phyloP scores from a whole-genome alignment of 805 yeast species.

The Candida sakaeoensis region DNA sequence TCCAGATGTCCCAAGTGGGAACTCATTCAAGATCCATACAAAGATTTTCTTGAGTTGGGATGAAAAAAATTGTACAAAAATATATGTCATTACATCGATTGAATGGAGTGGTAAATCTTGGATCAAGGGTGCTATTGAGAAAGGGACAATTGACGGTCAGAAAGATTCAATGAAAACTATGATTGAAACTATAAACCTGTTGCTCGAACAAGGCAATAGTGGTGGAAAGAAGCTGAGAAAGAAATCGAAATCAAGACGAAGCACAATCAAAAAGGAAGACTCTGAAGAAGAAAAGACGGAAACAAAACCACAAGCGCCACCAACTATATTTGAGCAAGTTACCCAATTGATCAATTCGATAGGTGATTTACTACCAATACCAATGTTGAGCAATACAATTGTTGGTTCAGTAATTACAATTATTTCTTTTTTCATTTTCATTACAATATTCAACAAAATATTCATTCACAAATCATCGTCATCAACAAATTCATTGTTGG shows the following conservation, averaged over 20 bases:
- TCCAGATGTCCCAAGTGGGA: conserved; percentile 84
- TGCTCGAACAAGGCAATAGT: conserved; percentile 20
- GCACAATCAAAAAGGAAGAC: conserved; percentile 11
- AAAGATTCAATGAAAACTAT: conserved; percentile 52
- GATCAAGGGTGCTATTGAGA: conserved; percentile 74
- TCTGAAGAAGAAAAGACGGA: conserved; percentile 12
- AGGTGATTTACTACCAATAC: conserved; percentile 27
- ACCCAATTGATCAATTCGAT: conserved; percentile 19
- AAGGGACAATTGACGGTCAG: conserved; percentile 71
- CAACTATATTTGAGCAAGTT: conserved; percentile 15
- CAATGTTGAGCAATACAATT: conserved; percentile 20
- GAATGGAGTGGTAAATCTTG: conserved; percentile 77
- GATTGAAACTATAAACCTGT: conserved; percentile 43
- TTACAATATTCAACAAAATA: conserved; percentile 8
- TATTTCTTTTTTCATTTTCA: conserved; percentile 13
- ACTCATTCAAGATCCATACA: conserved; percentile 60
- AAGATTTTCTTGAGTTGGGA: conserved; percentile 62
- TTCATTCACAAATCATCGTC: conserved; percentile 2
- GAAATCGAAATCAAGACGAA: conserved; percentile 11
- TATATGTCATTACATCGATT: conserved; percentile 51
- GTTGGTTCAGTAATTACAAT: conserved; percentile 20
- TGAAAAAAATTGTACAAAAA: conserved; percentile 47
- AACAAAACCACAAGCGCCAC: conserved; percentile 16
- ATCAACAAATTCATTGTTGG: conserved; percentile 1
- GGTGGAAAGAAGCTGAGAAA: conserved; percentile 9